These are phyloP conservation scores for Wallacemonas sp. DNA, from an alignment of 208 protist genomes.

Conservation along the genomic window DNA sequence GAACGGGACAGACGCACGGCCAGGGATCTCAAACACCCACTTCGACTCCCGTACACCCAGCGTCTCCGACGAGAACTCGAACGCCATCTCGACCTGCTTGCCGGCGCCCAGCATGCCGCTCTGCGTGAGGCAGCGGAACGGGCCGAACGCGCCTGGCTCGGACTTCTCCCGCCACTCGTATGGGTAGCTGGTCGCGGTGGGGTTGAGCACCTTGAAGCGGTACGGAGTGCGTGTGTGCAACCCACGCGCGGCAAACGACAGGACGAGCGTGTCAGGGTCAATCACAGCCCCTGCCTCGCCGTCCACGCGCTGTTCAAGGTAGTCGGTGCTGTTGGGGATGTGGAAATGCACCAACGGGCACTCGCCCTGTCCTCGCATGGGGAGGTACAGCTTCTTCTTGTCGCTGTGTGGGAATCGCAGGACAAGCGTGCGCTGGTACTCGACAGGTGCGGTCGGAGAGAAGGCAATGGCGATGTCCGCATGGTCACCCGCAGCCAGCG, in stretches of 20 bases:
- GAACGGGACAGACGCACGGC: slow-evolving; percentile 88
- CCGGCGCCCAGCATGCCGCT: slow-evolving; percentile 79
- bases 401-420: slow-evolving; percentile 61
- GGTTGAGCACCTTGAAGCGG: slow-evolving; percentile 96
- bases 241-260: slow-evolving; percentile 93
- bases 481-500: slow-evolving; percentile 44
- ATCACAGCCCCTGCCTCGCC: slow-evolving; percentile 40
- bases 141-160: slow-evolving; percentile 29
- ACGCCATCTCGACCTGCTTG: slow-evolving; percentile 94
- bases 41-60: slow-evolving; percentile 82
- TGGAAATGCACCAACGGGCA: slow-evolving; percentile 97
- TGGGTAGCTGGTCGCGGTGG: slow-evolving; percentile 89
- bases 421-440: slow-evolving; percentile 21
- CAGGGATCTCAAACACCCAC: slow-evolving; percentile 93
- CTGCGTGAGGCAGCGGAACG: slow-evolving; percentile 91
- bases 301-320: slow-evolving; percentile 74
- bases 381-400: slow-evolving; percentile 39
- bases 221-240: slow-evolving; percentile 87
- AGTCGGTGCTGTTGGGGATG: slow-evolving; percentile 81
- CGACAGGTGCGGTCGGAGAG: slow-evolving; percentile 68
- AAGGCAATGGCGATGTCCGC: slow-evolving; percentile 83
- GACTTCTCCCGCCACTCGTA: slow-evolving; percentile 91
- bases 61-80: slow-evolving; percentile 94
- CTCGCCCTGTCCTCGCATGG: slow-evolving; percentile 75
- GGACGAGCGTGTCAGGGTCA: slow-evolving; percentile 56